A percentile compares a stretch with the other conserved stretches of the same genome.
Conservation (phyloP, 129 eudicot species). For the Apium graveolens region DNA sequence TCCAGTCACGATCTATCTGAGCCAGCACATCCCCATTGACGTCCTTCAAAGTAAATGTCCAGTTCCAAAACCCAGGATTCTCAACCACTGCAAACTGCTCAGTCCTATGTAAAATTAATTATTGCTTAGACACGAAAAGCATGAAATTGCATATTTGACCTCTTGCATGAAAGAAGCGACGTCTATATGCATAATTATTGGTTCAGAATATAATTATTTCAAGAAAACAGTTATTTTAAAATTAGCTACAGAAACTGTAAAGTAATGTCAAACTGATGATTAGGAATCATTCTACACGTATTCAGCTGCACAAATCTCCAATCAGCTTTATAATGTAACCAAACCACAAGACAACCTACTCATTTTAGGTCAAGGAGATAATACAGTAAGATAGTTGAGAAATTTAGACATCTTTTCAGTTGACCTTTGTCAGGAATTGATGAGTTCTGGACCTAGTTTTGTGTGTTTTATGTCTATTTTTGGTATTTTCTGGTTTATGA, state of each 20-base stretch:
- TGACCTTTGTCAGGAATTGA: no score
- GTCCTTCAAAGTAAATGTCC: conserved; percentile 93
- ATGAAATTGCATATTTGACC: background rate
- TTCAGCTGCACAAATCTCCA: background rate
- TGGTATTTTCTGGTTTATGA: no score
- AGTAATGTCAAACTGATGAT: background rate
- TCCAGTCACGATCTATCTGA: conserved; percentile 93
- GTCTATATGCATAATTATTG: background rate
- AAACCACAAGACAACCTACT: background rate
- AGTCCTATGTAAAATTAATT: conserved; percentile 35
- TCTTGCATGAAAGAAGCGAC: background rate
- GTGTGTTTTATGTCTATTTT: no score
- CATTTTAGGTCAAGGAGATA: background rate
- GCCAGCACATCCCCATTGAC: conserved; percentile 73
- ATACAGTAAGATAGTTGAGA: background rate
- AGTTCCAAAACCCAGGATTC: conserved; percentile 89
- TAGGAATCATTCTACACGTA: background rate
- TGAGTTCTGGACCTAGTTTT: no score
- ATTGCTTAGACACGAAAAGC: background rate
- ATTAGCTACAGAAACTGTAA: background rate
- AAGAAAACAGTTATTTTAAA: background rate
- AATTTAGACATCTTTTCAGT: background rate
- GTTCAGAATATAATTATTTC: background rate
- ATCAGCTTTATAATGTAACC: background rate
- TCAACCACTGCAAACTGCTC: conserved; percentile 95